These are phyloP conservation scores for Naematelia encephala DNA, from an alignment of 768 basidiomycete genomes.

Conservation along the genomic window DNA sequence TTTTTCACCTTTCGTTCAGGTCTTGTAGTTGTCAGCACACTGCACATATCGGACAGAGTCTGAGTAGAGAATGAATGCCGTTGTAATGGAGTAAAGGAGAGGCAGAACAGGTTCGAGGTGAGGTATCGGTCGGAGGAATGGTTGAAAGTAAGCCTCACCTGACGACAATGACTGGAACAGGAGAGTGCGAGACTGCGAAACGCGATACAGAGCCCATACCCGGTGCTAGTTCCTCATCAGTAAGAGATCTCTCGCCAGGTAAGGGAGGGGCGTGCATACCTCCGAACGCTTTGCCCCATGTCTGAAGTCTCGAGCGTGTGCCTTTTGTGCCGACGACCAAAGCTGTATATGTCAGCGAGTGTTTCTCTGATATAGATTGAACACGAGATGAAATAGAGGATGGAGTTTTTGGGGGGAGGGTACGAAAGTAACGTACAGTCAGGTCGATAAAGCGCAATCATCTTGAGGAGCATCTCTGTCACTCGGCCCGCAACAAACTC, in stretches of 20 bases:
- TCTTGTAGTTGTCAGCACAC: slow-evolving; percentile 19
- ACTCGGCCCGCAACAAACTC: slow-evolving; percentile 92
- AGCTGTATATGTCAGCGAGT: slow-evolving; percentile 43
- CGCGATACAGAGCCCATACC: slow-evolving; percentile 65
- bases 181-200: slow-evolving; percentile 79
- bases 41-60: not conserved
- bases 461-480: slow-evolving; percentile 82
- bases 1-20: slow-evolving; percentile 84
- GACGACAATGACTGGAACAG: slow-evolving; percentile 94
- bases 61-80: not conserved
- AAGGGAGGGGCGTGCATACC: slow-evolving; percentile 21
- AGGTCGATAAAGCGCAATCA: slow-evolving; percentile 66
- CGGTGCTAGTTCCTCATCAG: slow-evolving; percentile 45
- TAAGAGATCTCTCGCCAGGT: not conserved
- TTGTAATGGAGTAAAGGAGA: not conserved
- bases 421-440: slow-evolving; percentile 33
- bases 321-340: slow-evolving; percentile 91
- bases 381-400: not conserved
- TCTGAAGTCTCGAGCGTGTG: slow-evolving; percentile 58
- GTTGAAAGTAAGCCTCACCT: slow-evolving; percentile 50
- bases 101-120: not conserved
- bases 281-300: slow-evolving; percentile 58
- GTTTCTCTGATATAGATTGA: not conserved
- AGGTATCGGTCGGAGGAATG: not conserved
- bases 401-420: not conserved